Evolutionary conservation across 1,284 basidiomycete genomes (phyloP).

Genomic region (Blastosporella zonata): DNA sequence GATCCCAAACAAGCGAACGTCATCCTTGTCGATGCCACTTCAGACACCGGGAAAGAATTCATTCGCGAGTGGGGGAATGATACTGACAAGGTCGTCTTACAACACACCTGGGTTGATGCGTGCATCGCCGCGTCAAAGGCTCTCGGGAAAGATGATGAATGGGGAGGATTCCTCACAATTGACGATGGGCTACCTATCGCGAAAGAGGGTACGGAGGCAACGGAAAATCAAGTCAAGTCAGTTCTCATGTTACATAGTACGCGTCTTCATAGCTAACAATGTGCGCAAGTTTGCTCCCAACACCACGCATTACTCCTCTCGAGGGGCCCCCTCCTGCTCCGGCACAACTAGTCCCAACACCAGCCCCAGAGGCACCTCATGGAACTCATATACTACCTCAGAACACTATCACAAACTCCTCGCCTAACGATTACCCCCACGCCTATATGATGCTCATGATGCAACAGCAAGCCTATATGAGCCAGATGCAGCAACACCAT

Average conservation of each 20-base stretch:
- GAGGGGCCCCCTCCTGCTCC: slow-evolving; percentile 22
- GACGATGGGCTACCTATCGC: slow-evolving; percentile 45
- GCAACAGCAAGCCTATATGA: slow-evolving; percentile 2
- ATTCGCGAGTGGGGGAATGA: slow-evolving; percentile 55
- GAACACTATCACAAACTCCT: not conserved
- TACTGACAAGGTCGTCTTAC: slow-evolving; percentile 44
- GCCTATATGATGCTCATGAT: not conserved
- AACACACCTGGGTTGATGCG: slow-evolving; percentile 42
- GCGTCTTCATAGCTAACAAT: slow-evolving; percentile 21
- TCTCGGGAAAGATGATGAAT: slow-evolving; percentile 46
- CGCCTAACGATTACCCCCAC: not conserved
- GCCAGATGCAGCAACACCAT: slow-evolving; percentile 12
- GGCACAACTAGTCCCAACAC: not conserved
- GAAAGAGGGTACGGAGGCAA: slow-evolving; percentile 34
- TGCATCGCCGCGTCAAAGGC: slow-evolving; percentile 40
- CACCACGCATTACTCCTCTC: slow-evolving; percentile 56
- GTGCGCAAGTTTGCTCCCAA: slow-evolving; percentile 51
- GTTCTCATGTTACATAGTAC: slow-evolving; percentile 8
- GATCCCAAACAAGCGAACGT: slow-evolving; percentile 48
- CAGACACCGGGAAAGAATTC: slow-evolving; percentile 48
- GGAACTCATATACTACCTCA: not conserved
- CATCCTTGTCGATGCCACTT: slow-evolving; percentile 54
- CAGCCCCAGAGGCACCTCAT: not conserved
- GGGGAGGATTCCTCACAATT: slow-evolving; percentile 48
- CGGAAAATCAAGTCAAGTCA: slow-evolving; percentile 26